Conservation (phyloP, 495 filamentous ascomycete genomes). For the Cenococcum geophilum region DNA sequence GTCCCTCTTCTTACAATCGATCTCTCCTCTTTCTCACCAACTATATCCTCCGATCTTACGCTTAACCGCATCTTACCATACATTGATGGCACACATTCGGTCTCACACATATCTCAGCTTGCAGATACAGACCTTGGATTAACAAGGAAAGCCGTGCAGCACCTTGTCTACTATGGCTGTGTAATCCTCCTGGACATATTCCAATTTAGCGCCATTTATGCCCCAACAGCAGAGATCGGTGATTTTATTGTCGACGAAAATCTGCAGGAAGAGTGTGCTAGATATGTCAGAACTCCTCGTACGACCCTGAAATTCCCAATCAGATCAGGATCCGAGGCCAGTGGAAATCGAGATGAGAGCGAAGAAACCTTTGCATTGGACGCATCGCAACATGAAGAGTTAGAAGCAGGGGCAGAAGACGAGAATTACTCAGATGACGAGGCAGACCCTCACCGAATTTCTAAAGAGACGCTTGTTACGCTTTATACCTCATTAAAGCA, state of each 20-base stretch:
- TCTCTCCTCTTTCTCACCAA: constrained; percentile 50
- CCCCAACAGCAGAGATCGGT: constrained; percentile 68
- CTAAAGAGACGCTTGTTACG: constrained; percentile 51
- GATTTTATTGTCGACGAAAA: constrained; percentile 61
- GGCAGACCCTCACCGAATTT: constrained; percentile 31
- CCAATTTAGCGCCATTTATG: constrained; percentile 86
- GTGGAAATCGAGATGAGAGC: constrained; percentile 4
- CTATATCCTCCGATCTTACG: constrained; percentile 75
- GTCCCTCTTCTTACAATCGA: constrained; percentile 86
- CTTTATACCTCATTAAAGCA: constrained; percentile 75
- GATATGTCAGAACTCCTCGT: constrained; percentile 57
- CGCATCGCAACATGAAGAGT: neutral
- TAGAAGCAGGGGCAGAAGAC: constrained; percentile 26
- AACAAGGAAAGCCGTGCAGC: constrained; percentile 73
- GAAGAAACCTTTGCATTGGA: neutral
- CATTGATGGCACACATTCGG: constrained; percentile 84
- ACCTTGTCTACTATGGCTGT: constrained; percentile 86
- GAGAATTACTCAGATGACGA: constrained; percentile 39
- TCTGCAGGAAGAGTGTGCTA: constrained; percentile 77
- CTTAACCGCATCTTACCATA: constrained; percentile 65
- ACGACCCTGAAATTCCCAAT: constrained; percentile 1
- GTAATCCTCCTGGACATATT: constrained; percentile 86
- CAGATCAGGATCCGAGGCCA: neutral
- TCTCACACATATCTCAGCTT: constrained; percentile 72
- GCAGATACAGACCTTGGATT: constrained; percentile 82